Evolutionary conservation across 495 filamentous ascomycete species (phyloP).

Genomic region (Haplographium delicatum): DNA sequence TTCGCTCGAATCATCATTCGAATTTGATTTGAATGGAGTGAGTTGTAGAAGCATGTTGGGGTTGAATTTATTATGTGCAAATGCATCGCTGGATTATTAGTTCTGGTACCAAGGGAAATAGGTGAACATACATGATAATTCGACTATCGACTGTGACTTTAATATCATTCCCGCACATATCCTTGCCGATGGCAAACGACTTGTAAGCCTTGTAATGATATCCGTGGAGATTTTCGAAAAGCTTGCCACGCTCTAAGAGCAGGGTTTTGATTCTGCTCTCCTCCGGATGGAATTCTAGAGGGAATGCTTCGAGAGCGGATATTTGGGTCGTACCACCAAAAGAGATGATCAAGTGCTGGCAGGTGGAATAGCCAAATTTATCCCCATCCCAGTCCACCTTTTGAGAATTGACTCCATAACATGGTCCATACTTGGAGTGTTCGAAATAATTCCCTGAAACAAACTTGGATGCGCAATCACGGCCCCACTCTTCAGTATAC

Average conservation of each 20-base stretch:
- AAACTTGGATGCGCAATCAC: constrained; percentile 55
- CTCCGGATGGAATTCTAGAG: constrained; percentile 74
- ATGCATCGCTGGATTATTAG: constrained; percentile 52
- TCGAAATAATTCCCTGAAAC: constrained; percentile 34
- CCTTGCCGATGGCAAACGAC: constrained; percentile 11
- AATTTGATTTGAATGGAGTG: constrained; percentile 7
- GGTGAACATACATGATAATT: constrained; percentile 58
- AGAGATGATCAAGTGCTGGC: constrained; percentile 59
- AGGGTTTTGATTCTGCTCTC: constrained; percentile 52
- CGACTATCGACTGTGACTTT: constrained; percentile 33
- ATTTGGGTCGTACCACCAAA: constrained; percentile 84
- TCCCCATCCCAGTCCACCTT: constrained; percentile 61
- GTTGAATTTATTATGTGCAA: constrained; percentile 76
- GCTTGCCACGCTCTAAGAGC: constrained; percentile 77
- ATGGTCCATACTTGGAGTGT: constrained; percentile 29
- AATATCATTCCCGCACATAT: constrained; percentile 16
- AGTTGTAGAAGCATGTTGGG: constrained; percentile 43
- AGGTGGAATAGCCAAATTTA: constrained; percentile 43
- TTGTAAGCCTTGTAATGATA: constrained; percentile 65
- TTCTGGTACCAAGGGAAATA: not conserved
- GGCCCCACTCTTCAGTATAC: constrained; percentile 59
- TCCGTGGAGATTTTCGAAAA: constrained; percentile 71
- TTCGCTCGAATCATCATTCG: too few relatives aligned
- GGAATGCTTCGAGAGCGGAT: constrained; percentile 68
- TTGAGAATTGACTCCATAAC: constrained; percentile 21